These are phyloP conservation scores for Ensete glaucum DNA, from an alignment of 176 grass and related monocot species.

Conservation along the genomic window DNA sequence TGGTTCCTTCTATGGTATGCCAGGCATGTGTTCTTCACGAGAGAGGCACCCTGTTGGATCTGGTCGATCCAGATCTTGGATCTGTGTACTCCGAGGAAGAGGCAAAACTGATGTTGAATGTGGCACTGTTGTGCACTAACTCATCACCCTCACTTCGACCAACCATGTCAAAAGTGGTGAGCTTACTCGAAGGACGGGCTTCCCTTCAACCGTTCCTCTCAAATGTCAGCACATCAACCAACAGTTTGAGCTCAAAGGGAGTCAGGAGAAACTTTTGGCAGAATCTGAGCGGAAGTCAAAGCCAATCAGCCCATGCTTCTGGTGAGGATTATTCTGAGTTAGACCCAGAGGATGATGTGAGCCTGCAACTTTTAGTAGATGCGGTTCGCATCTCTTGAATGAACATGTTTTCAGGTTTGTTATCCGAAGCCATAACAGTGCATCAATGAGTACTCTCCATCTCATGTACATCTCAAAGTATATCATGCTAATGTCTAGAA, in stretches of 20 bases:
- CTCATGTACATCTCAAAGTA: too few relatives aligned
- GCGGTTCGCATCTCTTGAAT: conserved; percentile 8
- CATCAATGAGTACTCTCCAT: too few relatives aligned
- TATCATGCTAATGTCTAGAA: too few relatives aligned
- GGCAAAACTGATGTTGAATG: conserved; percentile 62
- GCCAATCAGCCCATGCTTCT: conserved; percentile 31
- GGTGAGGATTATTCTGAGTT: conserved; percentile 4
- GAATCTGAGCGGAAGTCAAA: conserved; percentile 37
- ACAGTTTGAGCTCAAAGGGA: conserved; percentile 27
- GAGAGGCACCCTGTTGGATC: conserved; percentile 57
- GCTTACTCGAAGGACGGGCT: conserved; percentile 60
- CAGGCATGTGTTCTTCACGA: conserved; percentile 82
- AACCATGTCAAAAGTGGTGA: conserved; percentile 71
- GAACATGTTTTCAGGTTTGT: too few relatives aligned
- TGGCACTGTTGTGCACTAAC: conserved; percentile 65
- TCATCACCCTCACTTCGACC: conserved; percentile 82
- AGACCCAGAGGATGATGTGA: conserved; percentile 20
- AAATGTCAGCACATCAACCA: conserved; percentile 39
- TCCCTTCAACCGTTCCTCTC: conserved; percentile 48
- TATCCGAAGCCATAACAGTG: too few relatives aligned
- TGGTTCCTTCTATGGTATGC: conserved; percentile 17
- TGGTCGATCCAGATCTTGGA: conserved; percentile 70
- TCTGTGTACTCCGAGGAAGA: conserved; percentile 65
- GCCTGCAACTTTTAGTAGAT: conserved; percentile 20
- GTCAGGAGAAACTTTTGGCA: conserved; percentile 63